Evolutionary conservation across 345 rosid genomes (phyloP).

Genomic region (Combretum micranthum): DNA sequence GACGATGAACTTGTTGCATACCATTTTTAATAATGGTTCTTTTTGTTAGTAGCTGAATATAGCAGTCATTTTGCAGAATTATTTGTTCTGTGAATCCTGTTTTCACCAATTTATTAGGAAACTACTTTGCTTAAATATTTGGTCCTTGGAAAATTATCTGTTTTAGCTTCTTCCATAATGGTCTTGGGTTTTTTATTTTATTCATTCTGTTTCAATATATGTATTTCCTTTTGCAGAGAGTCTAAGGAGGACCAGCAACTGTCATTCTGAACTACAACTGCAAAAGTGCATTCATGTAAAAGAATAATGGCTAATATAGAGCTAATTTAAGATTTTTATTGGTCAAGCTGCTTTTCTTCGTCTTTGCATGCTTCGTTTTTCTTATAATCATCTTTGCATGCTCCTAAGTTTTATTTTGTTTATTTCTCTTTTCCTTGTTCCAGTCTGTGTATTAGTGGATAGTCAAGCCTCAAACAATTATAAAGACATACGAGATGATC

Average conservation of each 20-base stretch:
- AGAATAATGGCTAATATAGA: too few species aligned
- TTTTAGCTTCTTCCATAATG: not conserved
- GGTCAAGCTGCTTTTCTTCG: not conserved
- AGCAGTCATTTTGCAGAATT: too few species aligned
- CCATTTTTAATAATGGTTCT: too few species aligned
- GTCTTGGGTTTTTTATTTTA: not conserved
- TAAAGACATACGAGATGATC: constrained; percentile 93
- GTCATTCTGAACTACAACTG: constrained; percentile 74
- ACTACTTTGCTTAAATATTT: not conserved
- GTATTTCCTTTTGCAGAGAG: constrained; percentile 24
- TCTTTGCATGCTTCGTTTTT: not conserved
- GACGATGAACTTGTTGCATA: too few species aligned
- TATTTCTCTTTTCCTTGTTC: constrained; percentile 8
- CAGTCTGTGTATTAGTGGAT: constrained; percentile 92
- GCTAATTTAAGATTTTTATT: too few species aligned
- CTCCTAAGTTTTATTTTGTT: constrained; percentile 4
- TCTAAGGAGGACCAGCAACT: constrained; percentile 72
- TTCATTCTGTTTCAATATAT: not conserved
- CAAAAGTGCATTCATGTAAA: constrained; percentile 43
- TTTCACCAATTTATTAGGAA: too few species aligned
- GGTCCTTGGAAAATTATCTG: not conserved
- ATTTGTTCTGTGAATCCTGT: too few species aligned
- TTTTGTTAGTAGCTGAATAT: too few species aligned
- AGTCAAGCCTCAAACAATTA: constrained; percentile 75
- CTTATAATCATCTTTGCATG: not conserved